phyloP scores from a whole-genome alignment of 2,329 filamentous ascomycete genomes.

The Aspergillus vadensis region DNA sequence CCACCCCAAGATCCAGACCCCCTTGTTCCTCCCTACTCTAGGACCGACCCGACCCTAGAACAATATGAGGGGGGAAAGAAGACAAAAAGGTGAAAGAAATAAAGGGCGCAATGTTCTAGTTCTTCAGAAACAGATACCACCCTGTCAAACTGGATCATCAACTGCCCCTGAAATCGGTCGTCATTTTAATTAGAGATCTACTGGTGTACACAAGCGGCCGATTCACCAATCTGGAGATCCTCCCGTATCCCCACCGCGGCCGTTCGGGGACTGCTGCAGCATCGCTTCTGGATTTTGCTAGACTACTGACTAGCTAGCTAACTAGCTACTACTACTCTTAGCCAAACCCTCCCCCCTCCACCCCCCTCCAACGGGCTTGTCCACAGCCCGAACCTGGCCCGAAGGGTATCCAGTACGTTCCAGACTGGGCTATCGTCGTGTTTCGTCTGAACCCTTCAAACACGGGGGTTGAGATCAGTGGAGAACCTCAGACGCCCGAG shows the following conservation, averaged over 20 bases:
- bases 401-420: conserved; percentile 2
- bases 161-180: conserved; percentile 9
- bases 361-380: background rate
- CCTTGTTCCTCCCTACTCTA: background rate
- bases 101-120: background rate
- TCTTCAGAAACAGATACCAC: background rate
- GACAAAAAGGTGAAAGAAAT: background rate
- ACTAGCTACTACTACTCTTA: too few species aligned
- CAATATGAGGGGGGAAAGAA: background rate
- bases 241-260: conserved; percentile 10
- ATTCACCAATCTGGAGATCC: conserved; percentile 9
- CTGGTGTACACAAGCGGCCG: conserved; percentile 6
- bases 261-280: background rate
- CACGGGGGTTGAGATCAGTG: conserved; percentile 1
- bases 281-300: background rate
- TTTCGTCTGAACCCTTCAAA: conserved; percentile 7
- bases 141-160: conserved; percentile 1
- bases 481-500: background rate
- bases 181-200: conserved; percentile 6
- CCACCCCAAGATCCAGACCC: background rate
- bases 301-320: too few species aligned
- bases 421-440: background rate
- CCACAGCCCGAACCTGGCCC: background rate
- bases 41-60: background rate
- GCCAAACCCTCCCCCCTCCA: background rate